phyloP scores from a whole-genome alignment of 306 rosid genomes.

The Spatholobus suberectus region DNA sequence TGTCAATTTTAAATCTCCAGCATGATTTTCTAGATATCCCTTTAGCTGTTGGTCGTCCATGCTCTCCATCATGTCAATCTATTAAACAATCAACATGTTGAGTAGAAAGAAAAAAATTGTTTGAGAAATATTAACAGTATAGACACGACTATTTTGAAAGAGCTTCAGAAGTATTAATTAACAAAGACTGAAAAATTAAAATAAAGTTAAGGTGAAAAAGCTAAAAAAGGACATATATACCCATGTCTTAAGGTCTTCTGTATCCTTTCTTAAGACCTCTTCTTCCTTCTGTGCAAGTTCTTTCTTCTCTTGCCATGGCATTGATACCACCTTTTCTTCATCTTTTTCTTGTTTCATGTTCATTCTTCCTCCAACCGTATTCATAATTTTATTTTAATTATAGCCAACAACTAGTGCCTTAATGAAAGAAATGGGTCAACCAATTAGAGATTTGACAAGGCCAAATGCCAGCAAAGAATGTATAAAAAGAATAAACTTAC shows the following conservation, averaged over 20 bases:
- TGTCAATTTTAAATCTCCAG: constrained; percentile 7
- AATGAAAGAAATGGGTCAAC: background rate
- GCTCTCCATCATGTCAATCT: constrained; percentile 42
- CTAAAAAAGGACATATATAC: constrained; percentile 6
- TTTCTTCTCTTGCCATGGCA: constrained; percentile 32
- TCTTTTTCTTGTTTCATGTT: background rate
- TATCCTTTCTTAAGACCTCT: constrained; percentile 35
- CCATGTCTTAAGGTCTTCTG: constrained; percentile 43
- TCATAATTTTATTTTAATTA: background rate
- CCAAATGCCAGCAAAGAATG: constrained; percentile 1
- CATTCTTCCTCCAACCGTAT: constrained; percentile 7
- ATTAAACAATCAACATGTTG: background rate
- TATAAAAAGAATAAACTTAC: background rate
- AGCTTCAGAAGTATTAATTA: background rate
- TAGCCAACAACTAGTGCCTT: background rate
- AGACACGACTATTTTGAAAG: background rate
- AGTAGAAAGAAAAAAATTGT: background rate
- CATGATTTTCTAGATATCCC: constrained; percentile 28
- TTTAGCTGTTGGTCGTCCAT: constrained; percentile 42
- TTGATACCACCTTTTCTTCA: background rate
- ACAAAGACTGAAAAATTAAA: background rate
- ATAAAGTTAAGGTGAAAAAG: background rate
- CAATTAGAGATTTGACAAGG: background rate
- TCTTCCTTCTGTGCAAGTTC: constrained; percentile 36
- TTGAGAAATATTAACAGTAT: background rate